Base-by-base conservation (phyloP, 1,139 yeast species). In the Yamadazyma diospyri region DNA sequence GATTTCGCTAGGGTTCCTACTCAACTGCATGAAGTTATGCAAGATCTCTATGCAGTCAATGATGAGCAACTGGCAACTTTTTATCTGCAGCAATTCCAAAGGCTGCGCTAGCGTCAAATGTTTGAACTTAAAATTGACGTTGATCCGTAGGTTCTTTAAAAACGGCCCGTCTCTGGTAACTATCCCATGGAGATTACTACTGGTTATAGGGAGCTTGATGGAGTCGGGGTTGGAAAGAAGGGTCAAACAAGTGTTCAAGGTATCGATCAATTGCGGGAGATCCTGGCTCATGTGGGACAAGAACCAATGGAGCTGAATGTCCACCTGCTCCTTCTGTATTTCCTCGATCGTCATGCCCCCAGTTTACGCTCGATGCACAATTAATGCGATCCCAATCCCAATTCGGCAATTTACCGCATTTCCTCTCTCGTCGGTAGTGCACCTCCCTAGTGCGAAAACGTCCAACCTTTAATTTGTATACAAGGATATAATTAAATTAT, bases 281-380 rank as follows among this genome's bases (percentile, higher is more conserved):
- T 67, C 72, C 3, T 31, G 7, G 68, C 69, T 12, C 44, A 41
- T 11, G 66, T 55, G 19, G 64, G 45, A 20, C 42, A 39, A 21
- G 50, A 40, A 56, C 75, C 74, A 69, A 36, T 66, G 71, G 19
- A 67, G 55, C 42, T 69, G 73, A 10, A 42, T 42, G 33, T 61
- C 62, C n/a, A 58, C 53, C 14, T 47, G 46, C 2, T 34, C 40
- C 1, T 28, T 18, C 39, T 62, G 68, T 17, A 57, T 35, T 3
- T 21, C 29, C 8, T 16, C 13, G 8, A 26, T 13, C 16, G 15
- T 25, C 20, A 18, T 18, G 20, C n/a, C n/a, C n/a, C n/a, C n/a
- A n/a, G n/a, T n/a, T n/a, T n/a, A n/a, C n/a, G n/a, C 8, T 6
- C 20, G 9, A 9, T 24, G 16, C 13, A 13, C 22, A n/a, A n/a